phyloP scores from a whole-genome alignment of 73 alveolate species.

The Uronychia setigera region DNA sequence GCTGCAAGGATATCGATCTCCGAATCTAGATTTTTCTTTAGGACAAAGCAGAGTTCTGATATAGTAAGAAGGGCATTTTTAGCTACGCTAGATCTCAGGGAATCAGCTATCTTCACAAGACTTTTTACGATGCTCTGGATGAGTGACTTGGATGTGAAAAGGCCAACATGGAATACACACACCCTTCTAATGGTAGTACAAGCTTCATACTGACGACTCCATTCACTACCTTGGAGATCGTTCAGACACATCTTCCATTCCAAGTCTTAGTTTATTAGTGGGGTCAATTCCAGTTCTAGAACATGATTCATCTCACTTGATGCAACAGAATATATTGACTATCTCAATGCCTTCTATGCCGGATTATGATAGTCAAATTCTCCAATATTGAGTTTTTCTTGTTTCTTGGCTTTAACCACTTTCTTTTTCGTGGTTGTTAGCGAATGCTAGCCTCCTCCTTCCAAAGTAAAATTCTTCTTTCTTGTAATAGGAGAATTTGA shows the following conservation, averaged over 20 bases:
- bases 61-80: constrained; percentile 19
- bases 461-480: too few relatives aligned
- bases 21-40: constrained; percentile 4
- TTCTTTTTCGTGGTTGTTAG: background rate
- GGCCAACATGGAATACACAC: background rate
- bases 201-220: background rate
- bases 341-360: background rate
- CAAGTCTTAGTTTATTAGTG: background rate
- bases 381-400: background rate
- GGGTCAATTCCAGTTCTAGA: constrained; percentile 5
- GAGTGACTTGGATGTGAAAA: background rate
- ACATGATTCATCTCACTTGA: background rate
- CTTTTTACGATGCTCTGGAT: constrained; percentile 5
- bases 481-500: too few relatives aligned
- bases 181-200: background rate
- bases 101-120: constrained; percentile 12
- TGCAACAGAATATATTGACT: background rate
- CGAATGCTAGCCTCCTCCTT: too few relatives aligned
- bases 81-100: constrained; percentile 18
- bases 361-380: background rate
- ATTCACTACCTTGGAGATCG: background rate
- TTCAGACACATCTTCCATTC: constrained; percentile 11
- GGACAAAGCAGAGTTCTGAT: background rate
- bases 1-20: constrained; percentile 2
- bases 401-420: background rate